These are phyloP conservation scores for Sequoiadendron giganteum DNA, from an alignment of 75 land plant species.

Conservation along the genomic window DNA sequence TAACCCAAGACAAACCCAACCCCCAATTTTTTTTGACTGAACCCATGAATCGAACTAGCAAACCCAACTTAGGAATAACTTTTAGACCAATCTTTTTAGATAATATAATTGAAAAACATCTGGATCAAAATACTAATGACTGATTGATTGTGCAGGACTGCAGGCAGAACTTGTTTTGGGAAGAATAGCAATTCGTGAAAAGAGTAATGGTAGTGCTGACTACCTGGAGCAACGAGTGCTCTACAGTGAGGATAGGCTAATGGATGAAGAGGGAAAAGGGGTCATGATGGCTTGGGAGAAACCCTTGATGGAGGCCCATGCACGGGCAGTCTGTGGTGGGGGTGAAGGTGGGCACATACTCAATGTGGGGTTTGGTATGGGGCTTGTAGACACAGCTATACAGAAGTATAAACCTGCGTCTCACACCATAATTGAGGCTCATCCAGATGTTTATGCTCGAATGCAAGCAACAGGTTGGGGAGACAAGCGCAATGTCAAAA, in stretches of 20 bases:
- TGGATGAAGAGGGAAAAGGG: constrained; percentile 87
- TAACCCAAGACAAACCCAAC: too few relatives aligned
- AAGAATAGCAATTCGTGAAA: constrained; percentile 38
- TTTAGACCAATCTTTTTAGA: too few relatives aligned
- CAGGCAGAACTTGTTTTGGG: constrained; percentile 89
- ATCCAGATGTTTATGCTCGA: constrained; percentile 90
- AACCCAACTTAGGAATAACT: too few relatives aligned
- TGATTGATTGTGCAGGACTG: constrained; percentile 44
- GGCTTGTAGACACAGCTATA: constrained; percentile 92
- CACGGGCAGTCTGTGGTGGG: constrained; percentile 71
- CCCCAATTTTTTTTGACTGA: too few relatives aligned
- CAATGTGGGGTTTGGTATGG: constrained; percentile 99
- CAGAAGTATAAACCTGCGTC: constrained; percentile 63
- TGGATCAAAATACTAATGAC: background rate
- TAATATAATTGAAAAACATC: background rate
- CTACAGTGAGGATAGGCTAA: constrained; percentile 83
- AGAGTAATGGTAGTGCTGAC: constrained; percentile 19
- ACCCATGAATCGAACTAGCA: too few relatives aligned
- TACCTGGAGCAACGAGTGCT: constrained; percentile 85
- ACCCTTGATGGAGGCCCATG: constrained; percentile 98
- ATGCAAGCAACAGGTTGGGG: constrained; percentile 88
- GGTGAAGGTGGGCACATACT: constrained; percentile 55
- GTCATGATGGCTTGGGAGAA: constrained; percentile 99
- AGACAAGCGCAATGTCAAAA: constrained; percentile 74
- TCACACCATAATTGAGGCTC: constrained; percentile 98